A percentile compares a stretch with the other conserved stretches of the same genome.
These are phyloP conservation scores for Cercospora sesami DNA, from an alignment of 2,329 filamentous ascomycete species.

Conservation along the genomic window DNA sequence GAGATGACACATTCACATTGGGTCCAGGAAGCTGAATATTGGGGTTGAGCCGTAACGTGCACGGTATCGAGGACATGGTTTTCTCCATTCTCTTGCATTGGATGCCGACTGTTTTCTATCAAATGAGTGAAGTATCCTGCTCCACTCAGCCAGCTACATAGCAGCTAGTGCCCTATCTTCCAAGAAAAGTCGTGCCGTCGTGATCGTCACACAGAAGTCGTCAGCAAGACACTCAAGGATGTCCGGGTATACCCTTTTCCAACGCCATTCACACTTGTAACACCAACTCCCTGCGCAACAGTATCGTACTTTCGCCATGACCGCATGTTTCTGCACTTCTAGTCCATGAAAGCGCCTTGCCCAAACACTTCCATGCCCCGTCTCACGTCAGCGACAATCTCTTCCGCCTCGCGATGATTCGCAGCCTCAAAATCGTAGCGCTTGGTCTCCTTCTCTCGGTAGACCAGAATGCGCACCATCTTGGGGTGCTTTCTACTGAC, in stretches of 20 bases:
- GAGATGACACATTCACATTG: neutral
- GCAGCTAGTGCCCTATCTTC: neutral
- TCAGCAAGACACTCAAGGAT: neutral
- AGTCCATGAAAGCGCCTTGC: slow-evolving; percentile 13
- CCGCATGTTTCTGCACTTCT: slow-evolving; percentile 4
- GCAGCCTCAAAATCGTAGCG: slow-evolving; percentile 83
- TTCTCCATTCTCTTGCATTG: neutral
- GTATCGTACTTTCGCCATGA: neutral
- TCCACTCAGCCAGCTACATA: neutral
- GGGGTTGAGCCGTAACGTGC: neutral
- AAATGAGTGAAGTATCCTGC: neutral
- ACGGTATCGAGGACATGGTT: neutral
- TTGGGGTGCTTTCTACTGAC: slow-evolving; percentile 76
- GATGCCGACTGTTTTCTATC: neutral
- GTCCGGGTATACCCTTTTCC: slow-evolving; percentile 8
- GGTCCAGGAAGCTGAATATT: neutral
- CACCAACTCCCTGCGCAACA: neutral
- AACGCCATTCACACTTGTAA: slow-evolving; percentile 2
- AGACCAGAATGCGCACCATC: slow-evolving; percentile 77
- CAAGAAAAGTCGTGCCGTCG: neutral
- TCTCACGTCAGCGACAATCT: slow-evolving; percentile 76
- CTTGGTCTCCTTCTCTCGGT: slow-evolving; percentile 71
- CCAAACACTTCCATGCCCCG: slow-evolving; percentile 28
- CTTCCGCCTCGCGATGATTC: slow-evolving; percentile 68
- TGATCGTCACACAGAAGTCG: neutral